Evolutionary conservation across 148 eudicot genomes (phyloP), one percentile per base, ranked within the genome.

Genomic region (Rhododendron henanense): DNA sequence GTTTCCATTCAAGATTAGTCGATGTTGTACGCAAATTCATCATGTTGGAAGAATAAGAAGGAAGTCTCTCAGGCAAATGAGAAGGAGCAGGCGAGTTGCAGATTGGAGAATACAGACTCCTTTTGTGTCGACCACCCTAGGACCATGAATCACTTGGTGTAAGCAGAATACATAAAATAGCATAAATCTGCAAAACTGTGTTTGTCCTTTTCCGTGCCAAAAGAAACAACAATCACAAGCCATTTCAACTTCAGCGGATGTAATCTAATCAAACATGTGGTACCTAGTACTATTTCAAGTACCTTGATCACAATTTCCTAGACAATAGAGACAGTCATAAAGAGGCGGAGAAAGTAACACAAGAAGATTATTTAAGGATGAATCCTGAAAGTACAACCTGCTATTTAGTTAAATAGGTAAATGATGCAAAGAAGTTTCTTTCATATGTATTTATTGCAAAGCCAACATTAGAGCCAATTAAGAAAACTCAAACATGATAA

Each of bases 51-150:
- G 78, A 81, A 76, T 83, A 63, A 59, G 90, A 78, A 83, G 81
- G 88, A 75, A 63, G 74, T 71, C 78, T 85, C 45, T 86, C 88
- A 3, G 85, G 81, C 85, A 86, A 67, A 79, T 87, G 83, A 55
- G 86, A 61, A 81, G 87, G 76, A 81, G 81, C 82, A 79, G 89
- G 81, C 28, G 83, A 79, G 76, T 82, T 81, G 69, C 87, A 57
- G 67, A 85, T 78, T 19, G 81, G 50, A 1, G 88, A 78, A 79
- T 53, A 84, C 63, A 78, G 10, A 59, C 75, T 85, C 65, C 50
- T 86, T 74, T 87, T 81, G 23, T 78, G 84, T 81, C 78, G 78
- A 11, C 67, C 82, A 88, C 63, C 88, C 92, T 86, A 82, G 16
- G 83, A 48, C 11, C 82, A 88, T 55, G 65, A 39, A 59, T 77